phyloP scores from a whole-genome alignment of 1,284 basidiomycete genomes.

The Apiotrichum mycotoxinovorans region DNA sequence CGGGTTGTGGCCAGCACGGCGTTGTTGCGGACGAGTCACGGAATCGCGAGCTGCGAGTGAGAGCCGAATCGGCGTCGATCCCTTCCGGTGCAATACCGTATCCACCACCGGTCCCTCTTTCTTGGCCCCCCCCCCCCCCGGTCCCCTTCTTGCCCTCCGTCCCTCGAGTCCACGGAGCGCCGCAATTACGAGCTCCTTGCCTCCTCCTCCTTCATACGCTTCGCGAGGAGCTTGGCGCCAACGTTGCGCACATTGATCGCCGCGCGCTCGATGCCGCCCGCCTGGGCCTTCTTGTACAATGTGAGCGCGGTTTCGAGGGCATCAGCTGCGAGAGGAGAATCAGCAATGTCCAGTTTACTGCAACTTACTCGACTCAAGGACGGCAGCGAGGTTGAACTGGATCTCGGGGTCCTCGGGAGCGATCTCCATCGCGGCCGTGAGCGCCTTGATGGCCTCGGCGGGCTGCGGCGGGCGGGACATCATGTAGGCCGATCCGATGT shows the following conservation, averaged over 20 bases:
- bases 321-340: constrained; percentile 28
- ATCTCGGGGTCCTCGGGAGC: constrained; percentile 91
- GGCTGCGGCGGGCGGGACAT: constrained; percentile 78
- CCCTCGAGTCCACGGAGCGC: no score
- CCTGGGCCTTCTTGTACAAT: constrained; percentile 45
- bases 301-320: constrained; percentile 45
- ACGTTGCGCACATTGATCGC: constrained; percentile 48
- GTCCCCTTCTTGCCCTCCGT: no score
- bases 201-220: constrained; percentile 18
- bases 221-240: constrained; percentile 42
- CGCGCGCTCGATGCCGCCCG: constrained; percentile 47
- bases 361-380: constrained; percentile 47
- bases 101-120: no score
- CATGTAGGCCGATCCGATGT: constrained; percentile 90
- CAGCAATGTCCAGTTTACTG: not conserved
- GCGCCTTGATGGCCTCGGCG: constrained; percentile 83
- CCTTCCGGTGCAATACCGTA: no score
- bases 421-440: constrained; percentile 78
- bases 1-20: no score
- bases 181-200: not conserved
- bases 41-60: no score
- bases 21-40: no score
- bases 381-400: constrained; percentile 78
- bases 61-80: no score
- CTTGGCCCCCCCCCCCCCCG: no score